A percentile compares a stretch with the other conserved stretches of the same genome.
Evolutionary conservation across 2,329 filamentous ascomycete species (phyloP).

Genomic region (Stemphylium beticola): DNA sequence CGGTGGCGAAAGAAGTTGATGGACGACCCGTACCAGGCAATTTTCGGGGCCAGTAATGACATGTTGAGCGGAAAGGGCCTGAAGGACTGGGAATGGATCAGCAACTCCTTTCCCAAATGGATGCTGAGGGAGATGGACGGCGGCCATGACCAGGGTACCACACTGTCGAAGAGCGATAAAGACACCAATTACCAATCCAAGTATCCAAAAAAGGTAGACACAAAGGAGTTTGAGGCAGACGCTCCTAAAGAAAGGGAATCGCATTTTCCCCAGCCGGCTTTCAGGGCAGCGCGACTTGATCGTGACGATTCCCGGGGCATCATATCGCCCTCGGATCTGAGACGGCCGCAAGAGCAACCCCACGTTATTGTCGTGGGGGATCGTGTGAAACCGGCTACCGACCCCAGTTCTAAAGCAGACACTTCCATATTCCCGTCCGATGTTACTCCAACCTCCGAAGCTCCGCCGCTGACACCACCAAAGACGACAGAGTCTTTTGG

Average conservation of each 20-base stretch:
- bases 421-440: neutral
- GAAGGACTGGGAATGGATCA: constrained; percentile 40
- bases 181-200: neutral
- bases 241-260: constrained; percentile 2
- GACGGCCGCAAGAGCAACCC: constrained; percentile 31
- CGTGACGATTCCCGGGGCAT: constrained; percentile 28
- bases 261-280: constrained; percentile 22
- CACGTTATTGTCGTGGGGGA: constrained; percentile 10
- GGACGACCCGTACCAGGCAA: constrained; percentile 51
- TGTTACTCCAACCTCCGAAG: neutral
- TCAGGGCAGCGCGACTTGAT: constrained; percentile 23
- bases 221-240: neutral
- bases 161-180: neutral
- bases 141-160: neutral
- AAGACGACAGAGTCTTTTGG: constrained; percentile 3
- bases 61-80: constrained; percentile 42
- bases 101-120: constrained; percentile 40
- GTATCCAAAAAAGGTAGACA: constrained; percentile 25
- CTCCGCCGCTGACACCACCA: constrained; percentile 1
- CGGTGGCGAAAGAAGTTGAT: constrained; percentile 43
- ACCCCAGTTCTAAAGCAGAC: neutral
- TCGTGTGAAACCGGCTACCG: neutral
- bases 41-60: constrained; percentile 51
- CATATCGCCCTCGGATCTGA: constrained; percentile 41
- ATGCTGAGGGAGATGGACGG: constrained; percentile 37